Evolutionary conservation across 2,329 filamentous ascomycete genomes (phyloP).

Genomic region (Aspergillus sclerotialis): DNA sequence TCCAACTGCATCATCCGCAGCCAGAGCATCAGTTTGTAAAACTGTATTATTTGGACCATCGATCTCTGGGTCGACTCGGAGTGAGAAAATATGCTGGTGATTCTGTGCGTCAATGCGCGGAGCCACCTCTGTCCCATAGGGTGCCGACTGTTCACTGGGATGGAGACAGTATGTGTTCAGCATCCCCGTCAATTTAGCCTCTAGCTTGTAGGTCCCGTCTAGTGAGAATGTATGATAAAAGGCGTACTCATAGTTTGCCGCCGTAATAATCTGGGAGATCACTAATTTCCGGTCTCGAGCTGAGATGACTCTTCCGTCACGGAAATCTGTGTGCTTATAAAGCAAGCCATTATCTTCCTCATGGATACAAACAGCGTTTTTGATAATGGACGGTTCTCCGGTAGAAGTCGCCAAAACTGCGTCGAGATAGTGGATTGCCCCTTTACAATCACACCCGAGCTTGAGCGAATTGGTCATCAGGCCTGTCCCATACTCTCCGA

Average conservation of each 20-base stretch:
- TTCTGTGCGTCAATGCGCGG: slow-evolving; percentile 86
- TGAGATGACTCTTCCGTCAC: slow-evolving; percentile 76
- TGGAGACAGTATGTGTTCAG: slow-evolving; percentile 81
- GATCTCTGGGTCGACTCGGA: slow-evolving; percentile 77
- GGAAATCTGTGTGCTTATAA: slow-evolving; percentile 80
- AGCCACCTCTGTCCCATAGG: slow-evolving; percentile 85
- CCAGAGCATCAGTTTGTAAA: slow-evolving; percentile 29
- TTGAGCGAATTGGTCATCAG: slow-evolving; percentile 23
- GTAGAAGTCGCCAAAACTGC: slow-evolving; percentile 17
- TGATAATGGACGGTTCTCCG: slow-evolving; percentile 12
- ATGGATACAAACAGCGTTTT: slow-evolving; percentile 22
- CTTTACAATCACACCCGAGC: slow-evolving; percentile 23
- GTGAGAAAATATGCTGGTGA: slow-evolving; percentile 87
- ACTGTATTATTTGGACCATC: slow-evolving; percentile 77
- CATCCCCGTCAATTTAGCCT: slow-evolving; percentile 84
- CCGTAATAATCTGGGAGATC: slow-evolving; percentile 85
- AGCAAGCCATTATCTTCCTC: slow-evolving; percentile 24
- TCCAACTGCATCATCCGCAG: slow-evolving; percentile 51
- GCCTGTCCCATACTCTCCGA: slow-evolving; percentile 20
- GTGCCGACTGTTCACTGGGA: slow-evolving; percentile 67
- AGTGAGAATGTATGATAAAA: slow-evolving; percentile 82
- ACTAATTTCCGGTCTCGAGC: slow-evolving; percentile 79
- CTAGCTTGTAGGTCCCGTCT: slow-evolving; percentile 82
- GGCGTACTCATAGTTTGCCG: slow-evolving; percentile 89
- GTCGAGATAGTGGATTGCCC: slow-evolving; percentile 22